phyloP scores from a whole-genome alignment of 2,329 filamentous ascomycete genomes.

The Aspergillus melleus region DNA sequence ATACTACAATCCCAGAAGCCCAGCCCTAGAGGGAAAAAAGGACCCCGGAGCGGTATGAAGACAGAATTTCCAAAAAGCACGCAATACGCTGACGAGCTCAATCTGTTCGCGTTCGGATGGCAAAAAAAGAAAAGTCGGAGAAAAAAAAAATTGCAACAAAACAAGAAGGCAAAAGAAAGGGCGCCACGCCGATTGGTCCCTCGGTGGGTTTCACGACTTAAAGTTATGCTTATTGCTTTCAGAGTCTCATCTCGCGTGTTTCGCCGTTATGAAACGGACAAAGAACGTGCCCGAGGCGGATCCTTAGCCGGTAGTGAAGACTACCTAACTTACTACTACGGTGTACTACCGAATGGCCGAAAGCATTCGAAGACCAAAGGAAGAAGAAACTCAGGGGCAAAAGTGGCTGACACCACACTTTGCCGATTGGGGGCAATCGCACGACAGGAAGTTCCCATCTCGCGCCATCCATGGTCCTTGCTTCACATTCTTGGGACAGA shows the following conservation, averaged over 20 bases:
- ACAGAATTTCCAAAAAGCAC: constrained; percentile 18
- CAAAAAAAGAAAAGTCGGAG: background rate
- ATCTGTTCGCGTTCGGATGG: background rate
- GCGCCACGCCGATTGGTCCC: background rate
- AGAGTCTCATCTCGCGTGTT: background rate
- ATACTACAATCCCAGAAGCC: background rate
- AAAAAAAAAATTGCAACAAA: background rate
- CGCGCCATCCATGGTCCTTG: background rate
- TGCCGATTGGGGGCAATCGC: background rate
- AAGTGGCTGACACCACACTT: background rate
- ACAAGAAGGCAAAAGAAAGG: background rate
- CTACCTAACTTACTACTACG: too few relatives aligned
- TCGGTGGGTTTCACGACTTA: background rate
- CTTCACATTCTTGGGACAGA: background rate
- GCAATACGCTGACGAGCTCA: constrained; percentile 19
- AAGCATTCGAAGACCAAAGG: background rate
- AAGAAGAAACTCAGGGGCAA: background rate
- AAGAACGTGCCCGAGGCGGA: background rate
- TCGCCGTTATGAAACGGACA: background rate
- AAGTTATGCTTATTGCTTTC: background rate
- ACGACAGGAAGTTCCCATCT: background rate
- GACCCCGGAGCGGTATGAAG: constrained; percentile 2
- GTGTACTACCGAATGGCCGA: too few relatives aligned
- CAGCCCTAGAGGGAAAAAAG: too few relatives aligned
- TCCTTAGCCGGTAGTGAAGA: too few relatives aligned